A percentile compares a stretch with the other conserved stretches of the same genome.
Evolutionary conservation across 192 early-diverging fungal species (phyloP).

Genomic region (Lobulomyces angularis): DNA sequence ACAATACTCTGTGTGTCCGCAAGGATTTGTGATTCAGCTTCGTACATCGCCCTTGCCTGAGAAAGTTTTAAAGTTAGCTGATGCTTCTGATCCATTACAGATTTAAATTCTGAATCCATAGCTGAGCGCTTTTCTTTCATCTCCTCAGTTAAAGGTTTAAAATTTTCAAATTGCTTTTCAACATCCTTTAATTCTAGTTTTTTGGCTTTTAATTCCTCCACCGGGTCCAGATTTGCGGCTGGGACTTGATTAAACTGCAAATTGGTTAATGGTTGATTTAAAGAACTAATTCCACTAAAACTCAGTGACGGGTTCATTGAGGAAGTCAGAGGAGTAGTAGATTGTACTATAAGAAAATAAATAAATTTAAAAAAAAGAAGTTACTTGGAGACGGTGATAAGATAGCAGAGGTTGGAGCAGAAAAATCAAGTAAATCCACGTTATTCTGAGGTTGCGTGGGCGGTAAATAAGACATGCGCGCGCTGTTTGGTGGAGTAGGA

Average conservation of each 20-base stretch:
- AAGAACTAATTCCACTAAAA: constrained; percentile 1
- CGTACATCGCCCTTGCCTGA: constrained; percentile 42
- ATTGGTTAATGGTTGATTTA: constrained; percentile 10
- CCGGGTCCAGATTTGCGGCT: constrained; percentile 26
- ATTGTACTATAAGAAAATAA: background rate
- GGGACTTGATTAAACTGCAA: constrained; percentile 17
- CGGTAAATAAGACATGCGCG: too few species aligned
- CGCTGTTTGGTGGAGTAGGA: constrained; percentile 8
- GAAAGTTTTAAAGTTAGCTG: constrained; percentile 43
- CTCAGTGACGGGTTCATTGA: background rate
- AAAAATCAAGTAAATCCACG: too few species aligned
- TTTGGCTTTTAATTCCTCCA: constrained; percentile 35
- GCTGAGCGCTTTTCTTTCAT: constrained; percentile 36
- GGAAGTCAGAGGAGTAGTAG: constrained; percentile 1
- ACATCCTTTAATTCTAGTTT: constrained; percentile 52
- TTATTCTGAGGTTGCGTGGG: too few species aligned
- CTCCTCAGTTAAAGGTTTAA: constrained; percentile 38
- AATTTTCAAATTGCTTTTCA: constrained; percentile 39
- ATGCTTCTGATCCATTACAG: constrained; percentile 47
- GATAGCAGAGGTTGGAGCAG: too few species aligned
- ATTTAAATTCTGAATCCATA: constrained; percentile 46
- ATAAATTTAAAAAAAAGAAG: background rate
- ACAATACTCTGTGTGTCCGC: constrained; percentile 40
- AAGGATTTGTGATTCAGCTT: constrained; percentile 41
- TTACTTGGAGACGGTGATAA: too few species aligned